Evolutionary conservation across 1,284 basidiomycete species (phyloP).

Genomic region (Microbotryum saponariae): DNA sequence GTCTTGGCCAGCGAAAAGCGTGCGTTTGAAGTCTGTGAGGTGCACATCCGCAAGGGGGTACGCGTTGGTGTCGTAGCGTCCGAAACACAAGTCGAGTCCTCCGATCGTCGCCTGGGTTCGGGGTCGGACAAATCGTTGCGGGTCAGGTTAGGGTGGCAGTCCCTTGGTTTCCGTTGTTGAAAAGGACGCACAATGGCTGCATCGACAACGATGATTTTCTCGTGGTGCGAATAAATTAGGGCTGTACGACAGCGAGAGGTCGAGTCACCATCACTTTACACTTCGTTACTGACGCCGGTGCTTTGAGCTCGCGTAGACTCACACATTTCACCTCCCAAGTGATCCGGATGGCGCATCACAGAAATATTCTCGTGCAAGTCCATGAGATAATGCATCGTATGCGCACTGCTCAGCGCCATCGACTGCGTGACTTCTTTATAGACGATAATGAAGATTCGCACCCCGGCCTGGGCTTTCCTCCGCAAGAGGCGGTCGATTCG

Average conservation of each 20-base stretch:
- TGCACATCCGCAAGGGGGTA: conserved; percentile 77
- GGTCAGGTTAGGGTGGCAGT: background rate
- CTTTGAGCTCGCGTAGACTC: conserved; percentile 51
- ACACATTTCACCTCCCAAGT: conserved; percentile 58
- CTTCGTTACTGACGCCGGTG: background rate
- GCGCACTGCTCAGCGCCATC: conserved; percentile 58
- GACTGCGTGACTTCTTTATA: conserved; percentile 85
- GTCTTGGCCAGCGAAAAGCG: conserved; percentile 78
- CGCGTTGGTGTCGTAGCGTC: conserved; percentile 79
- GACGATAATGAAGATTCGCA: conserved; percentile 63
- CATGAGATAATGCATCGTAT: conserved; percentile 59
- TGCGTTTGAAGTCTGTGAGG: conserved; percentile 67
- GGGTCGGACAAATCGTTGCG: background rate
- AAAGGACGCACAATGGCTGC: background rate
- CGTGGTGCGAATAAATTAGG: conserved; percentile 68
- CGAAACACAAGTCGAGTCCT: conserved; percentile 56
- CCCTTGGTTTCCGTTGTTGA: too few species aligned
- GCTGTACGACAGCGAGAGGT: conserved; percentile 1
- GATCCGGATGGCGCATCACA: conserved; percentile 54
- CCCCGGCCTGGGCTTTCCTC: conserved; percentile 81
- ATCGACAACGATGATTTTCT: conserved; percentile 38
- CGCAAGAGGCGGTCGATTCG: conserved; percentile 73
- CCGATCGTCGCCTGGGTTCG: conserved; percentile 27
- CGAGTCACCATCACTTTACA: background rate
- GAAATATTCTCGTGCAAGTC: conserved; percentile 74